Percentiles rank a stretch among this genome's conserved stretches.
Conservation (phyloP, 371 early-diverging fungal genomes). For the Smittium mucronatum region DNA sequence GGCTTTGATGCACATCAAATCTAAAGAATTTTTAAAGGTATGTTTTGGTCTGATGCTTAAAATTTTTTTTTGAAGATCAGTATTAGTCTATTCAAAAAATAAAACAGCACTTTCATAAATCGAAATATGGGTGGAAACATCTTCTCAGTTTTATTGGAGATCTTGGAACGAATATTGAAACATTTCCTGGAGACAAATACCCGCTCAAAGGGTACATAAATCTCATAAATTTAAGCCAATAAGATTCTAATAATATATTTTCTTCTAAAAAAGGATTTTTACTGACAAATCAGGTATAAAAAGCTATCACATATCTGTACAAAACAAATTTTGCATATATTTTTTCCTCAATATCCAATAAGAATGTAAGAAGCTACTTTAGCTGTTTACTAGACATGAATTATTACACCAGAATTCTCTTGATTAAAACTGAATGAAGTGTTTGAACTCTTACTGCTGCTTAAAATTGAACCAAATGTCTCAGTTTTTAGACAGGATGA, state of each 20-base stretch:
- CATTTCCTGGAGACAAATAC: neutral
- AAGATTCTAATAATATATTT: neutral
- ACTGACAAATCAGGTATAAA: neutral
- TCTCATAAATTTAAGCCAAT: neutral
- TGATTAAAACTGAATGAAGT: neutral
- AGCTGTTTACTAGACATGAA: neutral
- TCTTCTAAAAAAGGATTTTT: neutral
- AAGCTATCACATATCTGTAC: neutral
- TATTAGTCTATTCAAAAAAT: neutral
- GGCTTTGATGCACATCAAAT: neutral
- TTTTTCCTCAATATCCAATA: neutral
- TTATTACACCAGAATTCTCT: neutral
- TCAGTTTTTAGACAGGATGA: neutral
- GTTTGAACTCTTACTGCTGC: neutral
- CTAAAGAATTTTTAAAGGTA: neutral
- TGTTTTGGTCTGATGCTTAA: neutral
- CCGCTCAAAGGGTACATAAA: neutral
- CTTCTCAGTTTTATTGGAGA: neutral
- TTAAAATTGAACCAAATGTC: neutral
- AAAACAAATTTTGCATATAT: neutral
- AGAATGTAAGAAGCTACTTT: neutral
- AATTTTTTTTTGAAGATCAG: neutral
- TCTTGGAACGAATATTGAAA: neutral
- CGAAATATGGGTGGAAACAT: neutral
- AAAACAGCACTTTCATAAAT: neutral